A percentile compares a stretch with the other conserved stretches of the same genome.
These are phyloP conservation scores for Wickerhamiella kazuoi DNA, from an alignment of 805 yeast species.

Conservation along the genomic window DNA sequence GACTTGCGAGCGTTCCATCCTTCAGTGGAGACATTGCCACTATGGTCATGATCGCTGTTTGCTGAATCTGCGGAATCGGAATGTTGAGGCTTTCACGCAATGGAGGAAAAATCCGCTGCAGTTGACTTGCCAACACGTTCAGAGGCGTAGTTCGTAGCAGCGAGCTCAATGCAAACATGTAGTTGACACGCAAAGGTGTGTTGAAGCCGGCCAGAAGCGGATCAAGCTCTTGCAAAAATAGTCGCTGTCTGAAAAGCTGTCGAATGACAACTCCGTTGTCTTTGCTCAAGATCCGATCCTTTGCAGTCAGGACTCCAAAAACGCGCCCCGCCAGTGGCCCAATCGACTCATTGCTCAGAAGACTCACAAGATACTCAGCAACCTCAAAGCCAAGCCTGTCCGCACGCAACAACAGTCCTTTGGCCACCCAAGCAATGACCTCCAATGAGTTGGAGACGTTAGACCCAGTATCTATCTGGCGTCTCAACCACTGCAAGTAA, in stretches of 20 bases:
- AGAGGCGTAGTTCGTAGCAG: slow-evolving; percentile 48
- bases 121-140: slow-evolving; percentile 44
- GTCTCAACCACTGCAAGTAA: slow-evolving; percentile 3
- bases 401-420: slow-evolving; percentile 46
- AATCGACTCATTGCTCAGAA: slow-evolving; percentile 21
- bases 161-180: slow-evolving; percentile 48
- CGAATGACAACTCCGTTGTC: slow-evolving; percentile 41
- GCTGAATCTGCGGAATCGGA: slow-evolving; percentile 30
- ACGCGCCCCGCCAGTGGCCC: slow-evolving; percentile 33
- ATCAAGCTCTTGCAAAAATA: slow-evolving; percentile 46
- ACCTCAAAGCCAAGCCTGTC: slow-evolving; percentile 25
- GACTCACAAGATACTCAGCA: slow-evolving; percentile 22
- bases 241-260: slow-evolving; percentile 61
- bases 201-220: slow-evolving; percentile 33
- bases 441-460: slow-evolving; percentile 26
- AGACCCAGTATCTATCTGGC: slow-evolving; percentile 10
- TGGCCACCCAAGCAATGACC: slow-evolving; percentile 47
- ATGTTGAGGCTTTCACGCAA: slow-evolving; percentile 45
- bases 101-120: slow-evolving; percentile 50
- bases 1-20: slow-evolving; percentile 38
- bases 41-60: slow-evolving; percentile 45
- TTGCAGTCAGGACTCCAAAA: slow-evolving; percentile 49
- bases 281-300: slow-evolving; percentile 41
- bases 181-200: slow-evolving; percentile 28
- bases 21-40: slow-evolving; percentile 29